Percentiles rank a stretch among this genome's conserved stretches.
Conservation (phyloP, 169 alveolate species). For the Plasmodium coatneyi region DNA sequence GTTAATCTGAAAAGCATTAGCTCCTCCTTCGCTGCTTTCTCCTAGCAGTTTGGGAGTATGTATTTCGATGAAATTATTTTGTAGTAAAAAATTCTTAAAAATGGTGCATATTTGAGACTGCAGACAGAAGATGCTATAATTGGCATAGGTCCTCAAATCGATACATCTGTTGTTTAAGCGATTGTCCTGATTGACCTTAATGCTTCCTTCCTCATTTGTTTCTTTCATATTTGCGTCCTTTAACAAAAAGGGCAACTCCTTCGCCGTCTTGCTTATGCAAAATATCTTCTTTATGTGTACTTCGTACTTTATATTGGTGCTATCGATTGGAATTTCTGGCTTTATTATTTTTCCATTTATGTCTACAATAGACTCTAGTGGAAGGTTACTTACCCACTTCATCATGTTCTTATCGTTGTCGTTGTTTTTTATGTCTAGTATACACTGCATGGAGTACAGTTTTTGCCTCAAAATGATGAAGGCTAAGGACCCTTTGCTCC, state of each 20-base stretch:
- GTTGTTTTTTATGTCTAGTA: conserved; percentile 83
- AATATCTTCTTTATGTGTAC: conserved; percentile 88
- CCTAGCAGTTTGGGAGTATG: conserved; percentile 99
- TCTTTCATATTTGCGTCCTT: conserved; percentile 95
- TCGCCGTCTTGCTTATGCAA: conserved; percentile 88
- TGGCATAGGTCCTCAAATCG: conserved; percentile 96
- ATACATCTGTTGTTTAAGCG: conserved; percentile 97
- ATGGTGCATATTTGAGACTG: conserved; percentile 94
- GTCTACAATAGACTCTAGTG: conserved; percentile 95
- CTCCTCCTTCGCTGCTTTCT: conserved; percentile 99
- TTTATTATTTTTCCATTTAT: conserved; percentile 91
- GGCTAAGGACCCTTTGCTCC: conserved; percentile 88
- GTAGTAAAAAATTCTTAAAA: conserved; percentile 93
- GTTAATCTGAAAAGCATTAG: conserved; percentile 94
- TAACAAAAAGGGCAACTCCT: conserved; percentile 95
- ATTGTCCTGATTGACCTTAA: conserved; percentile 95
- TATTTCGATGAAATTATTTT: conserved; percentile 95
- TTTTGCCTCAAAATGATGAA: conserved; percentile 85
- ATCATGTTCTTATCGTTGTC: conserved; percentile 88
- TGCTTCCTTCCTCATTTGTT: conserved; percentile 87
- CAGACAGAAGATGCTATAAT: conserved; percentile 94
- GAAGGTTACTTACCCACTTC: conserved; percentile 86
- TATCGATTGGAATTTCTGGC: conserved; percentile 92
- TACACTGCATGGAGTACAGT: conserved; percentile 84
- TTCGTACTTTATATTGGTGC: conserved; percentile 94